Base-by-base conservation (phyloP, 495 filamentous ascomycete genomes). In the Cudoniella acicularis region DNA sequence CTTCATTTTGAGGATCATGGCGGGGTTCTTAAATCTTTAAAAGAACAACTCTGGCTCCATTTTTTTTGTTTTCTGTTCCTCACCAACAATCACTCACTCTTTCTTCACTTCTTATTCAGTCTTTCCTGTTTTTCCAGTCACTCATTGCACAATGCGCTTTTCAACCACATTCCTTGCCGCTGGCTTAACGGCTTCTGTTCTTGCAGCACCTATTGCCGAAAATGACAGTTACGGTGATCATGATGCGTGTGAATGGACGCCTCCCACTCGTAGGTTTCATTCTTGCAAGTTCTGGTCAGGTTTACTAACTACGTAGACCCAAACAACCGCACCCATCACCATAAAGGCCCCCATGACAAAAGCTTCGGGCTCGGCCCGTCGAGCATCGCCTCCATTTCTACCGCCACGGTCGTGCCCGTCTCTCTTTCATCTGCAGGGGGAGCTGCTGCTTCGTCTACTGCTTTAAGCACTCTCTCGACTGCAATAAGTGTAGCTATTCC, bases 141-240 rank as follows among this genome's bases (percentile, higher is more conserved):
- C 49, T 36, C 30, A 4, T 40, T 27, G 17, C 26, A 23, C 24
- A 11, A 64, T 64, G 61, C 61, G 48, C 40, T 64, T 59, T 50
- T 59, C 56, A 64, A 45, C 20, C 23, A 42, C 25, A 51, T 26
- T 60, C 13, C 51, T 64, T 50, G 45, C 46, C 51, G 42, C 57
- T 51, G 48, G 61, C 25, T 42, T 57, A 22, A 52, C 52, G 61
- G 61, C 56, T 47, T 22, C 52, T 11, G 30, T 27, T 27, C 20
- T 64, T 49, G 57, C 61, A 55, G 52, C 45, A 50, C 61, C 61
- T 22, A 36, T 54, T 45, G 42, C 10, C 17, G 43, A 59, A 51
- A 47, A 64, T 43, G 18, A 22, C 25, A 51, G 42, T 23, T 30
- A 52, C 3, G 48, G 45, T 25, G 56, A 49, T 23, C 24, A 52